Evolutionary conservation across 768 basidiomycete genomes (phyloP).

Genomic region (Leccinum imitatum): DNA sequence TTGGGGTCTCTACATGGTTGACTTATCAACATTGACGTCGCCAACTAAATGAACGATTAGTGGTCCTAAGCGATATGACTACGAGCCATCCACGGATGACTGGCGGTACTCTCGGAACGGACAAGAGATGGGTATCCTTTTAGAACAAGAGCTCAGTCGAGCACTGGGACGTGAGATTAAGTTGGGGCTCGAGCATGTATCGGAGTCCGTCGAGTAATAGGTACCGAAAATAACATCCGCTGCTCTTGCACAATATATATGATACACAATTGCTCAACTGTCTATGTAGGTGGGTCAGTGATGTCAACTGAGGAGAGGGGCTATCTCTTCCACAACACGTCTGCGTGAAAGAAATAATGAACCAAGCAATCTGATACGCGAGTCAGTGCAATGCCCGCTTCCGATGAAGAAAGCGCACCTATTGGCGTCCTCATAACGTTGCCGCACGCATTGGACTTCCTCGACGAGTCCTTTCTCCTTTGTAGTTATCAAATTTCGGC

Average conservation of each 20-base stretch:
- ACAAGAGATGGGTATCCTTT: conserved; percentile 53
- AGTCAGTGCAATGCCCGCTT: conserved; percentile 5
- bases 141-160: conserved; percentile 67
- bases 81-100: conserved; percentile 46
- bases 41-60: conserved; percentile 39
- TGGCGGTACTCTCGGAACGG: conserved; percentile 83
- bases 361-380: conserved; percentile 52
- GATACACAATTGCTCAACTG: conserved; percentile 4
- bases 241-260: neutral
- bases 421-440: conserved; percentile 65
- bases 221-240: conserved; percentile 1
- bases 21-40: neutral
- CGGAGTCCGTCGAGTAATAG: conserved; percentile 18
- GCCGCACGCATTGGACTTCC: conserved; percentile 49
- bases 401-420: conserved; percentile 39
- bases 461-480: conserved; percentile 26
- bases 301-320: conserved; percentile 6
- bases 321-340: conserved; percentile 27
- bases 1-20: neutral
- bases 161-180: conserved; percentile 37
- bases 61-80: conserved; percentile 93
- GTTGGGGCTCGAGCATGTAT: conserved; percentile 31
- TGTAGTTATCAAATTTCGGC: conserved; percentile 2
- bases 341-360: conserved; percentile 65
- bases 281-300: neutral